Base-by-base conservation (phyloP, 2,329 filamentous ascomycete species). In the Aspergillus sp. region DNA sequence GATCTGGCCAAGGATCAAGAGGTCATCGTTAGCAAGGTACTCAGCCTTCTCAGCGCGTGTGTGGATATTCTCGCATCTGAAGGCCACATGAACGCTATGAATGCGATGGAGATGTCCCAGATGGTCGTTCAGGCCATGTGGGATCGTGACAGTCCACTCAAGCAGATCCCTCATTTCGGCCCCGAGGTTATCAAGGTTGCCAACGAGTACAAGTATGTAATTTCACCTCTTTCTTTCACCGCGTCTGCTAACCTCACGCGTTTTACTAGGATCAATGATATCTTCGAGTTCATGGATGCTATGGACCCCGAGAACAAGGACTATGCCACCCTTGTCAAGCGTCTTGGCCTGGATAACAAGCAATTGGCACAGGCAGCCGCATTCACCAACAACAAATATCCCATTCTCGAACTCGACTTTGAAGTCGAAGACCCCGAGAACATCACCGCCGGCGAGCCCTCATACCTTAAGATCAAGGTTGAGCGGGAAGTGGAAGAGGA, bases 41-140 rank as follows among this genome's bases (percentile, higher is more conserved):
- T 98, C 59, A 92, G 91, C 72, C 85, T 99, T 11, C 85, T 99
- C 51, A 96, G 91, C 74, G 94, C 95, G 23, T 92, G 90, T 71
- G 95, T 98, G 23, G 95, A 99, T 75, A 93, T 99, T 17, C 85
- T 99, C 41, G 97, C 93, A 9, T 97, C 93, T 0, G 93, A 99
- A 71, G 95, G 94, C 15, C 92, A 97, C 71, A 85, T 99, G 64
- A 99, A 99, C 74, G 94, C 95, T 63, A 96, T 97, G 89, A 93
- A 90, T 71, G 95, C 95, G 30, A 99, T 99, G 94, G 95, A 99
- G 77, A 92, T 99, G 86, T 96, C 92, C 13, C 95, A 99, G 75
- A 99, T 99, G 95, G 92, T 96, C 57, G 93, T 99, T 3, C 95
- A 99, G 80, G 93, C 91, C 54, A 97, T 98, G 92, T 99, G 95